These are phyloP conservation scores for Pyrus bretschneideri DNA, from an alignment of 306 rosid species.

Conservation along the genomic window DNA sequence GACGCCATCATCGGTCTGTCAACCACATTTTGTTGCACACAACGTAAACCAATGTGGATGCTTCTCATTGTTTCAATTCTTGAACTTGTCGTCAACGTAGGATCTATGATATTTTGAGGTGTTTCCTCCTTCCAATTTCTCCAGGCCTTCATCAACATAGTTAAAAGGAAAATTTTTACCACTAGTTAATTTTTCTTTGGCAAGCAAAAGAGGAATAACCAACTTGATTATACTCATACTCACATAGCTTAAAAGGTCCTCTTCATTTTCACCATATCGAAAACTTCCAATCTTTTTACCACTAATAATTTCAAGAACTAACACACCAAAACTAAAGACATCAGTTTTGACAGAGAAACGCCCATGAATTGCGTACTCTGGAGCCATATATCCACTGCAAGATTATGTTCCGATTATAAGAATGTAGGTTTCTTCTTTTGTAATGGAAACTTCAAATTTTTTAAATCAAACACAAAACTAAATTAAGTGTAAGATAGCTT, in stretches of 20 bases:
- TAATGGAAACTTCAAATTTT: neutral
- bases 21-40: neutral
- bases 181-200: too few species aligned
- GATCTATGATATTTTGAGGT: neutral
- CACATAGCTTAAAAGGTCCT: conserved; percentile 10
- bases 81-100: neutral
- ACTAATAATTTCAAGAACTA: neutral
- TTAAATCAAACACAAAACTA: neutral
- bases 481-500: neutral
- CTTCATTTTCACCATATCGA: neutral
- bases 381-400: conserved; percentile 24
- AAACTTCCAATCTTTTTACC: neutral
- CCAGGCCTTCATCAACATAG: conserved; percentile 3
- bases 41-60: conserved; percentile 11
- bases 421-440: too few species aligned
- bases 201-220: neutral
- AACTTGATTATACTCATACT: neutral
- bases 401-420: neutral
- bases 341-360: conserved; percentile 16
- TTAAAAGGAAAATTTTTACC: neutral
- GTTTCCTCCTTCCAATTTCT: conserved; percentile 6
- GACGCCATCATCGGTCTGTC: conserved; percentile 2
- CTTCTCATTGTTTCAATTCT: neutral
- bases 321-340: conserved; percentile 22
- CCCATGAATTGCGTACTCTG: conserved; percentile 4